These are phyloP conservation scores for Eucalyptus rudis DNA, from an alignment of 345 rosid species.

Conservation along the genomic window DNA sequence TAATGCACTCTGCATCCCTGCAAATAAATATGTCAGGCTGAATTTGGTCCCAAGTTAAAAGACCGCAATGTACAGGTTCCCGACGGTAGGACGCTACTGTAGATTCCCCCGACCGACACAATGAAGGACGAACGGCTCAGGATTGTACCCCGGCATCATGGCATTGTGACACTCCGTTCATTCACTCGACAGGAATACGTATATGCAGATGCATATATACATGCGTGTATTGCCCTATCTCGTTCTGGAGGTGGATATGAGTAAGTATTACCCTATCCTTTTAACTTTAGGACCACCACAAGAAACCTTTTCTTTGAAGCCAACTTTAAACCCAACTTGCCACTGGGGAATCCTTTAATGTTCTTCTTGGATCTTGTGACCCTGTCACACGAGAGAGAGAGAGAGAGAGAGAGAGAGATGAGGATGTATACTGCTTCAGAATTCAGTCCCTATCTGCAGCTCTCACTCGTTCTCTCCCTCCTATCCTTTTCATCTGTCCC, in stretches of 20 bases:
- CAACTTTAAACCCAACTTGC: neutral
- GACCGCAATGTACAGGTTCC: neutral
- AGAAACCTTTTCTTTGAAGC: neutral
- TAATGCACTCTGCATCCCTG: neutral
- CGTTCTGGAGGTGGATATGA: neutral
- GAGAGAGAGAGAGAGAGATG: neutral
- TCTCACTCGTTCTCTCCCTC: neutral
- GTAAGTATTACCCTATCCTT: neutral
- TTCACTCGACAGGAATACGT: neutral
- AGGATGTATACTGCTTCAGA: neutral
- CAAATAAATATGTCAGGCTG: neutral
- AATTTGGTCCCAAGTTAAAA: neutral
- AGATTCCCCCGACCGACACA: neutral
- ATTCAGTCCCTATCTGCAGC: neutral
- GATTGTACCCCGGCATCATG: neutral
- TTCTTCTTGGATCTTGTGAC: neutral
- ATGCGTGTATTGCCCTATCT: neutral
- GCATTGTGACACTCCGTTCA: neutral
- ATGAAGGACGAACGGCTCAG: neutral
- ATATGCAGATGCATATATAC: neutral
- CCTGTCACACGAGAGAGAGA: neutral
- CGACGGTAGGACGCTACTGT: neutral
- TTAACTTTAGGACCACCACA: neutral
- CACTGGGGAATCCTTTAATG: neutral
- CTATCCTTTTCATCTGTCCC: neutral